phyloP scores from a whole-genome alignment of 2,329 filamentous ascomycete species.

The Xylaria sp. region DNA sequence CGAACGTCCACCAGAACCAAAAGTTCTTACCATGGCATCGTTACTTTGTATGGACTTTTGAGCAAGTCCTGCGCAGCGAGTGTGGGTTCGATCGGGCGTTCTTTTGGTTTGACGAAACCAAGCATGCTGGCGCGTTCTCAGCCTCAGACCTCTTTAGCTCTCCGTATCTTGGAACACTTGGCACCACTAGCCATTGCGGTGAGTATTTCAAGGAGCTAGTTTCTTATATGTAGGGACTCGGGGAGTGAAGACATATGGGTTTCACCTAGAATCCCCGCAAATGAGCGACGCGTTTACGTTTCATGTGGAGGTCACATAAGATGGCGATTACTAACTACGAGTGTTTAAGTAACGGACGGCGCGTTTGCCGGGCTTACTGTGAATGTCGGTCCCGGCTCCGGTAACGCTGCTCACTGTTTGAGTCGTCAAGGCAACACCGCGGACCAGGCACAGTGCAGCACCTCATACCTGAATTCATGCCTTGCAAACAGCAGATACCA shows the following conservation, averaged over 20 bases:
- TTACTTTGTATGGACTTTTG: constrained; percentile 25
- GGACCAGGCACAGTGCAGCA: constrained; percentile 23
- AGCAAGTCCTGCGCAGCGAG: constrained; percentile 26
- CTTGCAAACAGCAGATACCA: constrained; percentile 18
- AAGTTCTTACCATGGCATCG: constrained; percentile 29
- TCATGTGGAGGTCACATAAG: no score
- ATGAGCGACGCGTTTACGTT: neutral
- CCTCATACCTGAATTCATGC: constrained; percentile 23
- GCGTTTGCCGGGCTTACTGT: constrained; percentile 23
- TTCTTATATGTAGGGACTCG: no score
- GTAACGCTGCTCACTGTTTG: constrained; percentile 19
- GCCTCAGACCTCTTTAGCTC: constrained; percentile 22
- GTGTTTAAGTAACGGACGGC: constrained; percentile 20
- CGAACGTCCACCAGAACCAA: constrained; percentile 27
- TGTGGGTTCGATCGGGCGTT: constrained; percentile 26
- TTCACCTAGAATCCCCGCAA: neutral
- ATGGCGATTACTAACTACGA: neutral
- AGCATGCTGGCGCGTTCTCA: constrained; percentile 26
- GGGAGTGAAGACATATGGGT: neutral
- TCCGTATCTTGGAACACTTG: constrained; percentile 21
- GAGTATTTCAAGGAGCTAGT: neutral
- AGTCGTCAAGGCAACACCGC: constrained; percentile 15
- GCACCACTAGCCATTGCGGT: constrained; percentile 16
- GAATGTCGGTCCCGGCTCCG: constrained; percentile 23
- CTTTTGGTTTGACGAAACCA: constrained; percentile 31